phyloP scores from a whole-genome alignment of 805 yeast species.

The Candida morakotiae region DNA sequence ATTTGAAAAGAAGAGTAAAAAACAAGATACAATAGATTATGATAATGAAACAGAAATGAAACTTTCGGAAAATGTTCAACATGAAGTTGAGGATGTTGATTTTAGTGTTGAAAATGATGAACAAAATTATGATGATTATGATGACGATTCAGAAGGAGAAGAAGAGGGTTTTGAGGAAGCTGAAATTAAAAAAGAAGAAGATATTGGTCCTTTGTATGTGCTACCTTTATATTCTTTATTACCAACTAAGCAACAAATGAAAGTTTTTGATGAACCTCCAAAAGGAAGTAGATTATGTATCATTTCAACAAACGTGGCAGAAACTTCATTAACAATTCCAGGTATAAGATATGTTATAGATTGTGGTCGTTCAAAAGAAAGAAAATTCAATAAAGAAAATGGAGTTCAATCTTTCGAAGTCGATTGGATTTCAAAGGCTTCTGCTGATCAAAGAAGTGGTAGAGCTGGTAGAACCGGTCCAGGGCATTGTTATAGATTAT shows the following conservation, averaged over 20 bases:
- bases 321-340: conserved; percentile 94
- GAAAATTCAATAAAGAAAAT: conserved; percentile 73
- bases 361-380: conserved; percentile 89
- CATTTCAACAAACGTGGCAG: conserved; percentile 97
- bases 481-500: conserved; percentile 92
- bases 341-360: conserved; percentile 93
- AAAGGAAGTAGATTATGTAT: conserved; percentile 81
- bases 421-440: conserved; percentile 91
- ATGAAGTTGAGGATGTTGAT: conserved; percentile 88
- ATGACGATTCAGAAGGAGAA: conserved; percentile 39
- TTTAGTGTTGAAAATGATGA: conserved; percentile 50
- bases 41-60: conserved; percentile 41
- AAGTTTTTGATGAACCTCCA: conserved; percentile 84
- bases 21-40: conserved; percentile 21
- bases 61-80: conserved; percentile 55
- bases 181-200: conserved; percentile 66
- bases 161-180: conserved; percentile 73
- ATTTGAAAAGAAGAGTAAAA: conserved; percentile 25
- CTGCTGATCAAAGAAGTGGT: conserved; percentile 93
- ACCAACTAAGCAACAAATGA: conserved; percentile 95
- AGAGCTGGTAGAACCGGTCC: conserved; percentile 99
- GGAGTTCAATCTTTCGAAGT: conserved; percentile 92
- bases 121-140: conserved; percentile 44
- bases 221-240: conserved; percentile 87
- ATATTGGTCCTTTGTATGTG: conserved; percentile 78